Evolutionary conservation across 768 basidiomycete genomes (phyloP), one percentile per base, ranked within the genome.

Genomic region (Holtermanniella nyarrowii): DNA sequence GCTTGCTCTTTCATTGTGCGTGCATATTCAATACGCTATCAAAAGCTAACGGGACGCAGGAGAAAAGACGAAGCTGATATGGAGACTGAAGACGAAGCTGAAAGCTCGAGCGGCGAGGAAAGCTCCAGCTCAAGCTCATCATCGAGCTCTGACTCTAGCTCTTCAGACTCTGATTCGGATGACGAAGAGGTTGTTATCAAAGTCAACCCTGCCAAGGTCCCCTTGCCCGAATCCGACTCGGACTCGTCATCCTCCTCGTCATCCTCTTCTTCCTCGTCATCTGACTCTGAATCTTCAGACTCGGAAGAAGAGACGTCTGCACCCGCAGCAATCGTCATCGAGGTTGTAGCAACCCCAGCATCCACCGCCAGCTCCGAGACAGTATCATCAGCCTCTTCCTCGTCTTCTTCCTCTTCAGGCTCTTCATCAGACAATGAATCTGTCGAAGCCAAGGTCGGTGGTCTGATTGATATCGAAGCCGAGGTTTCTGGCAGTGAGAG

Each of bases 31-130:
- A n/a, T n/a, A n/a, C n/a, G n/a, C n/a, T 14, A 25, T 11, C 24
- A 5, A 12, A 44, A 18, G 48, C 53, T 54, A 47, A 59, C 25
- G 26, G 27, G n/a, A 14, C 49, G 41, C 11, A 52, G 47, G 20
- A 26, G n/a, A 42, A 56, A 42, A 42, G 46, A 31, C 39, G 55
- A 58, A 10, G 43, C 48, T 10, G 59, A 59, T 54, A 53, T 57
- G 16, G 56, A 64, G 46, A 56, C 58, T 57, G 51, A 49, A 10
- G 50, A 50, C 22, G 50, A 39, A 20, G 50, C 27, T 24, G 53
- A 46, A 48, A 48, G 40, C 4, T 3, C 20, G 25, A 10, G 16
- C 22, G 37, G 27, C 20, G 26, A 25, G 22, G 10, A 18, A 20
- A 27, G 3, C 23, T 57, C 52, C 20, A 41, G 37, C 26, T 49